phyloP scores from a whole-genome alignment of 768 basidiomycete genomes.

The Leccinum boreale region DNA sequence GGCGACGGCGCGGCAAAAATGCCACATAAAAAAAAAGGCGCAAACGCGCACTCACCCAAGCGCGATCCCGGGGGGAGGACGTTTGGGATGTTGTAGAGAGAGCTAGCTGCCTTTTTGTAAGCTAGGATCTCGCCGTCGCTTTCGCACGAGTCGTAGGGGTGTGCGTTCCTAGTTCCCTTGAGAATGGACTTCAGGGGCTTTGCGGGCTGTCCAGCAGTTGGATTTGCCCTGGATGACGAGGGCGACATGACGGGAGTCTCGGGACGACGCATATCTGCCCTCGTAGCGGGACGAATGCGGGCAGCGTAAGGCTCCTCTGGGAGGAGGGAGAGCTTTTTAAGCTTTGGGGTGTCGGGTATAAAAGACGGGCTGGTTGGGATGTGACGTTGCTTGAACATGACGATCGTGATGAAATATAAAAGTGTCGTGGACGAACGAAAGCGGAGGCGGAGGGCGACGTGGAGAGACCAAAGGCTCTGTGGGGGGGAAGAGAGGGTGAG shows the following conservation, averaged over 20 bases:
- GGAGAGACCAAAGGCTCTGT: conserved; percentile 3
- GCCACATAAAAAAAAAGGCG: background rate
- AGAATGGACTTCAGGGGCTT: conserved; percentile 29
- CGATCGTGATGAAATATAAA: conserved; percentile 24
- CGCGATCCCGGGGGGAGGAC: conserved; percentile 23
- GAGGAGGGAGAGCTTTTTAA: conserved; percentile 18
- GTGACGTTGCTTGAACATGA: conserved; percentile 24
- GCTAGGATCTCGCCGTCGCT: conserved; percentile 27
- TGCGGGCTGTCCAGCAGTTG: conserved; percentile 20
- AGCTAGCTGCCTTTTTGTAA: conserved; percentile 20
- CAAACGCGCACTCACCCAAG: conserved; percentile 21
- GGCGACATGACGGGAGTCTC: conserved; percentile 17
- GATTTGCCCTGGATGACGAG: conserved; percentile 18
- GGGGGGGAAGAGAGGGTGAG: background rate
- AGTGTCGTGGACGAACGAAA: conserved; percentile 17
- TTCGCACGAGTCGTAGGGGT: conserved; percentile 23
- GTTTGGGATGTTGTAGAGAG: conserved; percentile 21
- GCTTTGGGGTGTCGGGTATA: conserved; percentile 23
- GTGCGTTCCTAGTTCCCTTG: conserved; percentile 22
- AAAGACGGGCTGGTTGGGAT: conserved; percentile 11
- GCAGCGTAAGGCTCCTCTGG: conserved; percentile 5
- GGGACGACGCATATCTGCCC: conserved; percentile 15
- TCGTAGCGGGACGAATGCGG: conserved; percentile 16
- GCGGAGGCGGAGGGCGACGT: background rate
- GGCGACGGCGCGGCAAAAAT: background rate